These are phyloP conservation scores for Aspergillus puulaauensis DNA, from an alignment of 2,329 filamentous ascomycete species.

Conservation along the genomic window DNA sequence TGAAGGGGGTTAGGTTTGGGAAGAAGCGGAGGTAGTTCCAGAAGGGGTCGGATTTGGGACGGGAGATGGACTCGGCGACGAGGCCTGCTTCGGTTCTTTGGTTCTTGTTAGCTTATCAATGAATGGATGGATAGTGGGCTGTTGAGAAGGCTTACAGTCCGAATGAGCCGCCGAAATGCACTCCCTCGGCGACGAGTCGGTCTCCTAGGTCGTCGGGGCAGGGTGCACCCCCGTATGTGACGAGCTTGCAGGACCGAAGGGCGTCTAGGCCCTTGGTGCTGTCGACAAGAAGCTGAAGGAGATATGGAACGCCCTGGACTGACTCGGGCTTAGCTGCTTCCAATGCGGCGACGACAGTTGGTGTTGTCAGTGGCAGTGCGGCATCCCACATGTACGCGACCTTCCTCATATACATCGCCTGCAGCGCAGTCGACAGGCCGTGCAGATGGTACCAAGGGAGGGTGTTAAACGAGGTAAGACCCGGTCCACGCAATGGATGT, in stretches of 20 bases:
- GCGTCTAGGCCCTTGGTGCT: conserved; percentile 35
- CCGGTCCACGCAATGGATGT: conserved; percentile 36
- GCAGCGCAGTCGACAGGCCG: conserved; percentile 42
- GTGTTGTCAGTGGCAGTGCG: conserved; percentile 39
- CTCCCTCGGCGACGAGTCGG: conserved; percentile 35
- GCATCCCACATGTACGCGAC: conserved; percentile 45
- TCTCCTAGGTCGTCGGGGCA: conserved; percentile 46
- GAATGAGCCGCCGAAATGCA: conserved; percentile 42
- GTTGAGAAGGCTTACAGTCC: conserved; percentile 34
- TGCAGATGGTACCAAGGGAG: conserved; percentile 48
- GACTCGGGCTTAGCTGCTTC: conserved; percentile 40
- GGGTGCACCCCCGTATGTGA: conserved; percentile 43
- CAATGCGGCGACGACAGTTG: conserved; percentile 36
- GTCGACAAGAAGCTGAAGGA: conserved; percentile 42
- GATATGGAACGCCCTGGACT: conserved; percentile 44
- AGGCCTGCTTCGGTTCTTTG: conserved; percentile 45
- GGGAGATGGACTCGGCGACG: conserved; percentile 43
- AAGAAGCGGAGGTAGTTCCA: conserved; percentile 47
- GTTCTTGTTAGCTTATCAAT: neutral
- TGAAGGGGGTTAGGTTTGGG: conserved; percentile 34
- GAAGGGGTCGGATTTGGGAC: conserved; percentile 37
- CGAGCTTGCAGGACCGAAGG: conserved; percentile 38
- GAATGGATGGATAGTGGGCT: neutral
- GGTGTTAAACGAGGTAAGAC: conserved; percentile 43
- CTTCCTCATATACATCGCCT: conserved; percentile 47